These are phyloP conservation scores for Lactarius akahatsu DNA, from an alignment of 768 basidiomycete genomes.

Conservation along the genomic window DNA sequence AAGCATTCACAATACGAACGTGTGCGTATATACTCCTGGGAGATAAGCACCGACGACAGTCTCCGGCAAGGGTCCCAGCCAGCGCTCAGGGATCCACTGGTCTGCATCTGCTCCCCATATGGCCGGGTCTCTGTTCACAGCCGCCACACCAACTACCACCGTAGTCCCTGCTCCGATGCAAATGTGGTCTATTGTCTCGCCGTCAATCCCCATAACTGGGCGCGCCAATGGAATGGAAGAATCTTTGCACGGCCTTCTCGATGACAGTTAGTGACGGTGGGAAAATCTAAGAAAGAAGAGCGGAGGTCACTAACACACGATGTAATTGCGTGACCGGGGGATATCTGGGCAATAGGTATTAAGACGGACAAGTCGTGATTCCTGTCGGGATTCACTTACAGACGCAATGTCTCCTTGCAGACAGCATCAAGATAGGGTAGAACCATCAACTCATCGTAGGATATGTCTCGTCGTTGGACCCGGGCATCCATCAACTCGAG, in stretches of 20 bases:
- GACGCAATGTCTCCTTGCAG: slow-evolving; percentile 37
- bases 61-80: slow-evolving; percentile 28
- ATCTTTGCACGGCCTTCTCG: slow-evolving; percentile 16
- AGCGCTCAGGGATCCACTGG: slow-evolving; percentile 31
- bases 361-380: neutral
- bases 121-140: slow-evolving; percentile 25
- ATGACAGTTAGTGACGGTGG: neutral
- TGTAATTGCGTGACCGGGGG: slow-evolving; percentile 26
- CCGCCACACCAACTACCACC: slow-evolving; percentile 21
- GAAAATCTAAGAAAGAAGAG: neutral
- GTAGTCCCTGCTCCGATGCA: slow-evolving; percentile 20
- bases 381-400: slow-evolving; percentile 24
- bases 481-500: slow-evolving; percentile 26
- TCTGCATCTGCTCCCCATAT: slow-evolving; percentile 29
- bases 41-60: slow-evolving; percentile 29
- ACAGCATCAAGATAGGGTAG: slow-evolving; percentile 43
- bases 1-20: slow-evolving; percentile 10
- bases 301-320: slow-evolving; percentile 20
- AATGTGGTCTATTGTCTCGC: slow-evolving; percentile 11
- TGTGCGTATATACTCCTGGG: slow-evolving; percentile 26
- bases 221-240: slow-evolving; percentile 18
- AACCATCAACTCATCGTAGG: slow-evolving; percentile 38
- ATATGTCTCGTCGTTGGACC: slow-evolving; percentile 27
- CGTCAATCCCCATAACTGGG: slow-evolving; percentile 15
- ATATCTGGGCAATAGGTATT: slow-evolving; percentile 10